Conservation (phyloP, 208 protist species). For the Entamoeba dispar region DNA sequence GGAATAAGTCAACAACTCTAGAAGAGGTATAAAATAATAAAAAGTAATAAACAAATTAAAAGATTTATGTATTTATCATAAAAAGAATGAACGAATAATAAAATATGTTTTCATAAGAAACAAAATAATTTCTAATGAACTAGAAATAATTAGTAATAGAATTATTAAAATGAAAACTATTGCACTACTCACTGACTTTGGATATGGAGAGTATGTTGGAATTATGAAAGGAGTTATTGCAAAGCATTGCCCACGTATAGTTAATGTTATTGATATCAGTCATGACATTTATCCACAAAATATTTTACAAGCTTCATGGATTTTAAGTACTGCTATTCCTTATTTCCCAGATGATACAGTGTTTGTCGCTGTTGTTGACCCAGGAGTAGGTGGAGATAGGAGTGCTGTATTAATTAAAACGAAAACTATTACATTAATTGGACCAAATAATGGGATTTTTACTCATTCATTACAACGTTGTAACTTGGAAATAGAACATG, state of each 20-base stretch:
- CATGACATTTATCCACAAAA: background rate
- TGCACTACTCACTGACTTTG: background rate
- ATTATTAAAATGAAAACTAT: background rate
- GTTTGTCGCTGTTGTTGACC: background rate
- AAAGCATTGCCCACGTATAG: background rate
- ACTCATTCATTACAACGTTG: background rate
- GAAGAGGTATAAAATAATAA: too few species aligned
- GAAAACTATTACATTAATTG: background rate
- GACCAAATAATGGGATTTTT: background rate
- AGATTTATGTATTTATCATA: too few species aligned
- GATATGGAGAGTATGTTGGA: background rate
- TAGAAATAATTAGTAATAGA: too few species aligned
- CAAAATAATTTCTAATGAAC: too few species aligned
- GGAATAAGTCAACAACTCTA: too few species aligned
- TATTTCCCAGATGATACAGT: background rate
- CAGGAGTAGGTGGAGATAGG: background rate
- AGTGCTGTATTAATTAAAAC: background rate
- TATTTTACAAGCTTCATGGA: background rate
- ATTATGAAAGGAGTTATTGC: background rate
- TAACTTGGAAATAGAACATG: background rate
- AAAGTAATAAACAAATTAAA: too few species aligned
- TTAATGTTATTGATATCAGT: background rate
- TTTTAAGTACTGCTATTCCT: background rate
- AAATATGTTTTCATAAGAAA: too few species aligned
- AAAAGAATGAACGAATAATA: too few species aligned